A percentile compares a stretch with the other conserved stretches of the same genome.
Conservation (phyloP, 1,284 basidiomycete species). For the Amylostereum areolatum region DNA sequence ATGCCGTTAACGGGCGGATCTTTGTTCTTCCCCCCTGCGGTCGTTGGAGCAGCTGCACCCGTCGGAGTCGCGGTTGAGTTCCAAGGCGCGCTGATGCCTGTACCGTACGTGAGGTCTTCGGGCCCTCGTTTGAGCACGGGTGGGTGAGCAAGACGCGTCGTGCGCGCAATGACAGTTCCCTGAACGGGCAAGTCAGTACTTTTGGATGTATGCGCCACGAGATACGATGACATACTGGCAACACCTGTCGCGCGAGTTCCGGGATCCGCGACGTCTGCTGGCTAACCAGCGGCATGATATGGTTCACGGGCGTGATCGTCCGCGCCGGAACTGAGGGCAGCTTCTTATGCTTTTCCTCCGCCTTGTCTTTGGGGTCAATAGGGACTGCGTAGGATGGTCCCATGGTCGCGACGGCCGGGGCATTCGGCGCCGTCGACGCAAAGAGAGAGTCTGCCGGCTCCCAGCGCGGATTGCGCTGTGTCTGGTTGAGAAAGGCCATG, state of each 20-base stretch:
- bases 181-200: constrained; percentile 17
- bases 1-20: constrained; percentile 20
- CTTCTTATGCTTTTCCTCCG: constrained; percentile 21
- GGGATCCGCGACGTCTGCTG: constrained; percentile 54
- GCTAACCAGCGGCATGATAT: constrained; percentile 43
- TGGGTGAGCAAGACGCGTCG: constrained; percentile 60
- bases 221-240: constrained; percentile 45
- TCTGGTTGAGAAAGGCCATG: constrained; percentile 53
- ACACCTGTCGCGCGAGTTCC: constrained; percentile 51
- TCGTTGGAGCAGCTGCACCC: constrained; percentile 22
- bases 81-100: constrained; percentile 61
- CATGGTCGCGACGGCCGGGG: constrained; percentile 50
- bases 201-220: neutral
- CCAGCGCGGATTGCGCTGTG: constrained; percentile 57
- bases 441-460: constrained; percentile 61
- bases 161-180: constrained; percentile 50
- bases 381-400: constrained; percentile 51
- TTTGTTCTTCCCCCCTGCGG: constrained; percentile 30
- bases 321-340: constrained; percentile 49
- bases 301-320: constrained; percentile 47
- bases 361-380: constrained; percentile 19
- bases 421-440: constrained; percentile 45
- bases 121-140: constrained; percentile 47
- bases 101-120: constrained; percentile 58
- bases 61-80: constrained; percentile 32